phyloP scores from a whole-genome alignment of 305 asterid species.

The Solanum aculeatissimum region DNA sequence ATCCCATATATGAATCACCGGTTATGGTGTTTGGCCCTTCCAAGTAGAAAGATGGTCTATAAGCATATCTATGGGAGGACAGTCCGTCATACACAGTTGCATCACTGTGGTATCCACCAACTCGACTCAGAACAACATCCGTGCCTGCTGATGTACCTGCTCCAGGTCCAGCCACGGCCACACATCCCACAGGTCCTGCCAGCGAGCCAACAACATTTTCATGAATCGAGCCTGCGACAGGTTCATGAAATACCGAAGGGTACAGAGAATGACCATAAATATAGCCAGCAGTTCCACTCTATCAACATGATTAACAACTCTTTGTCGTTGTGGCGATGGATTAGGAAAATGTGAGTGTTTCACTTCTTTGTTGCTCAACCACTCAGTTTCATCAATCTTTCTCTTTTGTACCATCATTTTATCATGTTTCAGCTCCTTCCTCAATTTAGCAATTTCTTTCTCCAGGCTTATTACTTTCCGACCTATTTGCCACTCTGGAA shows the following conservation, averaged over 20 bases:
- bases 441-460: slow-evolving; percentile 26
- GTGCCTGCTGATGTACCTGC: slow-evolving; percentile 14
- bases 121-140: slow-evolving; percentile 4
- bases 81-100: slow-evolving; percentile 20
- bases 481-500: slow-evolving; percentile 60
- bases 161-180: slow-evolving; percentile 1
- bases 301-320: slow-evolving; percentile 7
- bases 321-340: slow-evolving; percentile 22
- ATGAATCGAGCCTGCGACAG: slow-evolving; percentile 39
- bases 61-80: slow-evolving; percentile 2
- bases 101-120: slow-evolving; percentile 18
- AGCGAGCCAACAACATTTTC: slow-evolving; percentile 13
- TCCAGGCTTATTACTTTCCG: slow-evolving; percentile 40
- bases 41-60: not conserved
- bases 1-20: slow-evolving; percentile 11
- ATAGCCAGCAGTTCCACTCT: slow-evolving; percentile 11
- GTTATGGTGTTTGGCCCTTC: not conserved
- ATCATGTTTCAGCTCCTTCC: slow-evolving; percentile 16
- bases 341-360: slow-evolving; percentile 30
- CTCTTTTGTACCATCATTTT: slow-evolving; percentile 34
- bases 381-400: slow-evolving; percentile 32
- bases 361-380: slow-evolving; percentile 26
- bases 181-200: not conserved
- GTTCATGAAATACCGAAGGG: slow-evolving; percentile 29
- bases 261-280: slow-evolving; percentile 18